A percentile compares a stretch with the other conserved stretches of the same genome.
Conservation (phyloP, 2,329 filamentous ascomycete genomes). For the Hortaea werneckii region DNA sequence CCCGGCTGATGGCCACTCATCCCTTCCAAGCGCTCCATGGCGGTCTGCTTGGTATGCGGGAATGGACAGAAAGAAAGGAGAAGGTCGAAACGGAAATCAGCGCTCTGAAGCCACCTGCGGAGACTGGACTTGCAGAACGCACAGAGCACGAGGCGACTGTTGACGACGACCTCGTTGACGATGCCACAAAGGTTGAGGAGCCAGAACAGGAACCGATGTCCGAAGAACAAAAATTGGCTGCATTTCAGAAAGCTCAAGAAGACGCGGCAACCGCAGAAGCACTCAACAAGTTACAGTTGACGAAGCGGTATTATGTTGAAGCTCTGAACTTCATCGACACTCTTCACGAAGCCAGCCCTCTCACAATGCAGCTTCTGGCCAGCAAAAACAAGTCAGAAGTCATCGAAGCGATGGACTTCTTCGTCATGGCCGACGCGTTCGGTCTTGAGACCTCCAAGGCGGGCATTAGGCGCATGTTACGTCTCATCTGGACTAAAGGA, state of each 20-base stretch:
- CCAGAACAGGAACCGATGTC: constrained; percentile 54
- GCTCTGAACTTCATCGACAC: constrained; percentile 90
- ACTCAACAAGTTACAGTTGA: constrained; percentile 77
- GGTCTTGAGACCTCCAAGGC: constrained; percentile 87
- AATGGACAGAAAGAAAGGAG: constrained; percentile 76
- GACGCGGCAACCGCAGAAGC: constrained; percentile 83
- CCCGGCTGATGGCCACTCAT: constrained; percentile 81
- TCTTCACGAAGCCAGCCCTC: constrained; percentile 68
- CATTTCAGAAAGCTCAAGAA: constrained; percentile 69
- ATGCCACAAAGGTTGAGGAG: constrained; percentile 73
- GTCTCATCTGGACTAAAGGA: constrained; percentile 97
- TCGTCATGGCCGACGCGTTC: constrained; percentile 90
- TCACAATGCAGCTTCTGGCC: constrained; percentile 77
- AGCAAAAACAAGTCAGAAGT: constrained; percentile 98
- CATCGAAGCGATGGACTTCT: constrained; percentile 98
- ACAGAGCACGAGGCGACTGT: constrained; percentile 53
- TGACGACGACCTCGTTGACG: constrained; percentile 71
- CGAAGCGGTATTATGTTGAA: constrained; percentile 84
- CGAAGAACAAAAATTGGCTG: constrained; percentile 65
- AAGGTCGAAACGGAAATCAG: constrained; percentile 75
- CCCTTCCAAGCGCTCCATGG: constrained; percentile 89
- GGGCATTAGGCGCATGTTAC: constrained; percentile 89
- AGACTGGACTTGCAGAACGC: constrained; percentile 64
- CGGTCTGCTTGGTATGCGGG: constrained; percentile 70
- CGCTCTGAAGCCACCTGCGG: constrained; percentile 68